A percentile compares a stretch with the other conserved stretches of the same genome.
Evolutionary conservation across 495 filamentous ascomycete genomes (phyloP).

Genomic region (Letharia lupina): DNA sequence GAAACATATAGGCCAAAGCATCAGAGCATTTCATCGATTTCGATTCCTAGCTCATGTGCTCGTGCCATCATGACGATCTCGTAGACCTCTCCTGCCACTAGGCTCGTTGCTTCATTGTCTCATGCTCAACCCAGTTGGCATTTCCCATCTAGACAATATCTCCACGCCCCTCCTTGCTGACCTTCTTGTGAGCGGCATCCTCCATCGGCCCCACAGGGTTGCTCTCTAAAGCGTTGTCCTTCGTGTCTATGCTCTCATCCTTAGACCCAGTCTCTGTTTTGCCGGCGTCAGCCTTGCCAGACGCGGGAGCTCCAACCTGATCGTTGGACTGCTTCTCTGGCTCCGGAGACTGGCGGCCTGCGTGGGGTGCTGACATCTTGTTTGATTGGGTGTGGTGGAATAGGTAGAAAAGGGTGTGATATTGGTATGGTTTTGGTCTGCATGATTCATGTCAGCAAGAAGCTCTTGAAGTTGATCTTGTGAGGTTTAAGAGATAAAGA

Average conservation of each 20-base stretch:
- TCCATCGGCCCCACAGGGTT: slow-evolving; percentile 70
- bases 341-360: slow-evolving; percentile 74
- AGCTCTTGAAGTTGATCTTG: neutral
- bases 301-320: slow-evolving; percentile 51
- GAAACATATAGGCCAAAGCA: neutral
- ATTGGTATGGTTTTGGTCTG: neutral
- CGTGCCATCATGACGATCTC: neutral
- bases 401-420: neutral
- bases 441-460: neutral
- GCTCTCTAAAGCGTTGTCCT: slow-evolving; percentile 33
- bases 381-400: neutral
- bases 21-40: neutral
- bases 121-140: neutral
- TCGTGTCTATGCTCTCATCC: slow-evolving; percentile 33
- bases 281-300: slow-evolving; percentile 43
- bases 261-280: slow-evolving; percentile 33
- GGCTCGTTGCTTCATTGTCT: neutral
- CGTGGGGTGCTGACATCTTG: slow-evolving; percentile 49
- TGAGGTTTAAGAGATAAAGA: neutral
- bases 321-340: slow-evolving; percentile 58
- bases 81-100: neutral
- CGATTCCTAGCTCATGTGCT: slow-evolving; percentile 3
- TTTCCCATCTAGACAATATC: slow-evolving; percentile 13
- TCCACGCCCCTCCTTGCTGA: slow-evolving; percentile 36
- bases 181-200: slow-evolving; percentile 58